Evolutionary conservation across 2,329 filamentous ascomycete species (phyloP), one percentile per base, ranked within the genome.

Genomic region (Amesomyces nigricolor): DNA sequence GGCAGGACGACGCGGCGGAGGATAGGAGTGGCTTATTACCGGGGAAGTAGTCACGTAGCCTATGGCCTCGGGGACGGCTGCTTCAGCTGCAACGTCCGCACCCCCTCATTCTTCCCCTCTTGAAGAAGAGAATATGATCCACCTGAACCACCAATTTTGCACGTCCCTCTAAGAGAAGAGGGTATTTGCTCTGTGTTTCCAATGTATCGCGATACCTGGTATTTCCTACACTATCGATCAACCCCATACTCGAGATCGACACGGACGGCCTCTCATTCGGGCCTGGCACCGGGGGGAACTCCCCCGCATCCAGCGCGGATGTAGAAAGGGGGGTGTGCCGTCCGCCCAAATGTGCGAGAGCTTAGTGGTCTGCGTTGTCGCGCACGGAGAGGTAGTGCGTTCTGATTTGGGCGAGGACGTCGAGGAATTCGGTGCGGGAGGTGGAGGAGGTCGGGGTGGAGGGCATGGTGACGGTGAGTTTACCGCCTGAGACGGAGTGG

Each of bases 171-270:
- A n/a, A n/a, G n/a, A n/a, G n/a, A n/a, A n/a, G n/a, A n/a, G n/a
- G n/a, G n/a, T n/a, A n/a, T n/a, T n/a, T n/a, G n/a, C n/a, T n/a
- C n/a, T n/a, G n/a, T n/a, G n/a, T n/a, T n/a, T n/a, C n/a, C n/a
- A n/a, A n/a, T n/a, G n/a, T n/a, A n/a, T n/a, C n/a, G n/a, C n/a
- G n/a, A n/a, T n/a, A n/a, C n/a, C n/a, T n/a, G n/a, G n/a, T n/a
- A n/a, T n/a, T n/a, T n/a, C n/a, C n/a, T n/a, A n/a, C n/a, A n/a
- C n/a, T n/a, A n/a, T 76, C 73, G 2, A 74, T 56, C 0, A 61
- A 50, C 0, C 69, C 70, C 67, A 72, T 67, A 29, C 70, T 72
- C 1, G 69, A 71, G 6, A 72, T 66, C 0, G 65, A 68, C 0
- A 66, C 69, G 0, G 66, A 64, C 0, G 68, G 66, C 1, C 60